phyloP scores from a whole-genome alignment of 2,329 filamentous ascomycete species.

The Biscogniauxia mediterranea region DNA sequence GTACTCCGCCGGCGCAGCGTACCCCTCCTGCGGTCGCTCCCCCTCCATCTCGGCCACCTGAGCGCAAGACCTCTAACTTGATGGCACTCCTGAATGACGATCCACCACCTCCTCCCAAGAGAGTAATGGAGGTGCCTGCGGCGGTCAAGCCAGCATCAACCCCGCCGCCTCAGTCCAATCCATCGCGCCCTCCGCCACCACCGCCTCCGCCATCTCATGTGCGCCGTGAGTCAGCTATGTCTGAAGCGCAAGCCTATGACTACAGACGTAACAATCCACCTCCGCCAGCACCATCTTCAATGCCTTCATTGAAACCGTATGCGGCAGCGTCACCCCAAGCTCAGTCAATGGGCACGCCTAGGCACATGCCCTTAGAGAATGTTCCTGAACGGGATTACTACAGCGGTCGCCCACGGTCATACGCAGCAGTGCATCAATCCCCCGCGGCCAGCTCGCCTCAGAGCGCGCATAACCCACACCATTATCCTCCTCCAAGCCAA shows the following conservation, averaged over 20 bases:
- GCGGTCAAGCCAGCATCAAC: constrained; percentile 46
- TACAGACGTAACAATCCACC: constrained; percentile 43
- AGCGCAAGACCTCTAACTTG: constrained; percentile 62
- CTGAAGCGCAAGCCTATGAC: constrained; percentile 44
- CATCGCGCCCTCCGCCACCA: constrained; percentile 41
- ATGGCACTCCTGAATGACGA: constrained; percentile 65
- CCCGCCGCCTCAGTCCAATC: constrained; percentile 45
- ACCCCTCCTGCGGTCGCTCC: constrained; percentile 41
- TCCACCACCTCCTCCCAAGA: constrained; percentile 48
- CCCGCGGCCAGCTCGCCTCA: constrained; percentile 48
- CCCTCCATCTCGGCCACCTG: constrained; percentile 40
- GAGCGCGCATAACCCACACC: constrained; percentile 43
- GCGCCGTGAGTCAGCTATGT: constrained; percentile 43
- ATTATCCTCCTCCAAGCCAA: constrained; percentile 43
- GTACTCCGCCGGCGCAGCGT: constrained; percentile 35
- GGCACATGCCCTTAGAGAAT: constrained; percentile 44
- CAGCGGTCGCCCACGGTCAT: constrained; percentile 33
- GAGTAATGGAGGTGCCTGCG: constrained; percentile 47
- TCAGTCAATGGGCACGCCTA: constrained; percentile 45
- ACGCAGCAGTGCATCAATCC: constrained; percentile 32
- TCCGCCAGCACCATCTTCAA: constrained; percentile 40
- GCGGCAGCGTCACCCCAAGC: constrained; percentile 51
- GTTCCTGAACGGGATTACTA: constrained; percentile 48
- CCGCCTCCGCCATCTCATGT: constrained; percentile 42
- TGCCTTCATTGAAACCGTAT: constrained; percentile 55